Conservation (phyloP, 129 eudicot species). For the Kitagawia praeruptora region DNA sequence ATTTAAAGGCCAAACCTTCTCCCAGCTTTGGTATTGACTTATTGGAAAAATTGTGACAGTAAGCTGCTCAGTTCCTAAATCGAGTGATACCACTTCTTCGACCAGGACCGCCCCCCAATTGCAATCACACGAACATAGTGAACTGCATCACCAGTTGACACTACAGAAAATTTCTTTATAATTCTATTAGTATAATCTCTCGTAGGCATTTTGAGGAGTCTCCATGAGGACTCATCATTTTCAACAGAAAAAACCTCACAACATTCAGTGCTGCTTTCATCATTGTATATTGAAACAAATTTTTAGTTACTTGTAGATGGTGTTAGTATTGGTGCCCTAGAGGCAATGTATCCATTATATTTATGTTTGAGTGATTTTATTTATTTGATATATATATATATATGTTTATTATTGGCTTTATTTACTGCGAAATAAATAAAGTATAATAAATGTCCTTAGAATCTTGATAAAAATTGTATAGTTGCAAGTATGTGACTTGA, state of each 20-base stretch:
- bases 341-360: no score
- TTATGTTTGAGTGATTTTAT: no score
- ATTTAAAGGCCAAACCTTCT: constrained; percentile 6
- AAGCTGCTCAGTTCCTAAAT: constrained; percentile 16
- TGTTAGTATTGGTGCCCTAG: no score
- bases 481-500: no score
- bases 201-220: constrained; percentile 1
- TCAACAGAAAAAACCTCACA: constrained; percentile 16
- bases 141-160: constrained; percentile 1
- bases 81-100: neutral
- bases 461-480: no score
- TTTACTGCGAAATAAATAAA: no score
- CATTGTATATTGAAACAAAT: constrained; percentile 11
- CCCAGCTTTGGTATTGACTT: neutral
- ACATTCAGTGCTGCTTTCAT: neutral
- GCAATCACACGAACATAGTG: neutral
- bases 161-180: neutral
- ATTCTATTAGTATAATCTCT: neutral
- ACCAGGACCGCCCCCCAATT: neutral
- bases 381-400: no score
- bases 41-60: neutral
- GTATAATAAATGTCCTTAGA: no score
- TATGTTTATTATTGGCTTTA: no score
- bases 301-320: constrained; percentile 6
- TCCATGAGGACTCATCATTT: constrained; percentile 4